Conservation (phyloP, 2,329 filamentous ascomycete genomes). For the Saccharata proteae region DNA sequence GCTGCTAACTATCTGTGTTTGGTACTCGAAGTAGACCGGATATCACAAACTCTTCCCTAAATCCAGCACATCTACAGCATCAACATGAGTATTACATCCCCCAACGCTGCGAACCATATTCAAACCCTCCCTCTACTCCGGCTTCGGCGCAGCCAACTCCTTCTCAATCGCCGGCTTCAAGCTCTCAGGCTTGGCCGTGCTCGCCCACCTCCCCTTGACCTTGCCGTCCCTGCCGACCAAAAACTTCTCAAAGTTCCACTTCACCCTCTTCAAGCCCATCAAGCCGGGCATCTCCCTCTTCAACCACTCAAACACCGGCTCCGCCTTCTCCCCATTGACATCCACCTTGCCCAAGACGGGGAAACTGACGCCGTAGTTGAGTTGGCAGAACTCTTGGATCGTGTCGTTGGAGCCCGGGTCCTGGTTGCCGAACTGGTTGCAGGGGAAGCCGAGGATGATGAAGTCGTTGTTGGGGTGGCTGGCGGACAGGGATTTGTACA, state of each 20-base stretch:
- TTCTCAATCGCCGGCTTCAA: constrained; percentile 65
- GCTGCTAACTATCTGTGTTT: too few relatives aligned
- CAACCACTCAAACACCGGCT: constrained; percentile 67
- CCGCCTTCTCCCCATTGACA: constrained; percentile 76
- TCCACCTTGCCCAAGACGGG: constrained; percentile 85
- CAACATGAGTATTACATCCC: too few relatives aligned
- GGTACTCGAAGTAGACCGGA: too few relatives aligned
- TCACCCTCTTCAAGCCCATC: constrained; percentile 78
- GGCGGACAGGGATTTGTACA: constrained; percentile 66
- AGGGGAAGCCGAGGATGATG: constrained; percentile 85
- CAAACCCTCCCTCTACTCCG: too few relatives aligned
- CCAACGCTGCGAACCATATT: too few relatives aligned
- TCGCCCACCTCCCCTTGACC: constrained; percentile 78
- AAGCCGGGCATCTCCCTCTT: constrained; percentile 64
- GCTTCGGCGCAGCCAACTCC: constrained; percentile 52
- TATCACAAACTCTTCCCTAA: too few relatives aligned
- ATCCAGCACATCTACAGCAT: too few relatives aligned
- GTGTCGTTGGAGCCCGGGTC: constrained; percentile 66
- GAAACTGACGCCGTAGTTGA: constrained; percentile 92
- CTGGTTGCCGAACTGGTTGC: constrained; percentile 92
- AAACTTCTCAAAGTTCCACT: constrained; percentile 99
- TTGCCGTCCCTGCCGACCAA: constrained; percentile 73
- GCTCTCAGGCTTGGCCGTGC: constrained; percentile 71
- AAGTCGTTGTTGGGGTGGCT: constrained; percentile 61
- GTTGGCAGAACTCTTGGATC: constrained; percentile 60